These are phyloP conservation scores for Papilionanthe hybrid DNA, from an alignment of 116 monocot genomes.

Conservation along the genomic window DNA sequence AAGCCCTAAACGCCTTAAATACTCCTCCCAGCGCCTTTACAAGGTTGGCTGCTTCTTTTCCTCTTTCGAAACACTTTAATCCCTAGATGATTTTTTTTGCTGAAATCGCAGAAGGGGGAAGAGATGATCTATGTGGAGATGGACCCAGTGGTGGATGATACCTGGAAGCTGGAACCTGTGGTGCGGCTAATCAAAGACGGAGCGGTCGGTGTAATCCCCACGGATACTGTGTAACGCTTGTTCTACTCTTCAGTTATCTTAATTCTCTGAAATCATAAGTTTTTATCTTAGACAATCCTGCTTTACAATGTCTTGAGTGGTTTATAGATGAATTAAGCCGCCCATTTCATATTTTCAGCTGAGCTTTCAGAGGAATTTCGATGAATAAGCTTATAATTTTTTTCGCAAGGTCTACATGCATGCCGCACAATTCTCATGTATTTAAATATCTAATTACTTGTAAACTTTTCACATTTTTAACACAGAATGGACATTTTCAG, in stretches of 20 bases:
- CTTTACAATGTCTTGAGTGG: too few relatives aligned
- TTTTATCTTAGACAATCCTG: background rate
- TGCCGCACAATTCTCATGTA: too few relatives aligned
- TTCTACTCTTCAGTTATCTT: background rate
- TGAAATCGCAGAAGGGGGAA: slow-evolving; percentile 30
- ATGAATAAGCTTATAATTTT: too few relatives aligned
- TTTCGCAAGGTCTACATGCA: too few relatives aligned
- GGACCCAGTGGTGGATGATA: slow-evolving; percentile 53
- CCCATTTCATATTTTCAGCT: too few relatives aligned
- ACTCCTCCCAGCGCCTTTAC: slow-evolving; percentile 60
- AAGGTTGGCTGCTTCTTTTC: slow-evolving; percentile 35
- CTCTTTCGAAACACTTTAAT: background rate
- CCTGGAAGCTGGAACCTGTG: slow-evolving; percentile 81
- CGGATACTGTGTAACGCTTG: slow-evolving; percentile 75
- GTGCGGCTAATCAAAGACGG: slow-evolving; percentile 71
- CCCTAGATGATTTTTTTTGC: background rate
- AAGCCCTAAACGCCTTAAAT: slow-evolving; percentile 85
- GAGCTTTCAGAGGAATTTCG: too few relatives aligned
- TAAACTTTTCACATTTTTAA: too few relatives aligned
- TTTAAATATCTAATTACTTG: too few relatives aligned
- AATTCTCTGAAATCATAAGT: background rate
- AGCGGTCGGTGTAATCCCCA: slow-evolving; percentile 84
- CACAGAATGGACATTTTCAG: too few relatives aligned
- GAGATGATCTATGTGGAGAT: slow-evolving; percentile 76
- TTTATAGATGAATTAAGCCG: too few relatives aligned